These are phyloP conservation scores for Olyra latifolia DNA, from an alignment of 176 grass and related monocot genomes.

Conservation along the genomic window DNA sequence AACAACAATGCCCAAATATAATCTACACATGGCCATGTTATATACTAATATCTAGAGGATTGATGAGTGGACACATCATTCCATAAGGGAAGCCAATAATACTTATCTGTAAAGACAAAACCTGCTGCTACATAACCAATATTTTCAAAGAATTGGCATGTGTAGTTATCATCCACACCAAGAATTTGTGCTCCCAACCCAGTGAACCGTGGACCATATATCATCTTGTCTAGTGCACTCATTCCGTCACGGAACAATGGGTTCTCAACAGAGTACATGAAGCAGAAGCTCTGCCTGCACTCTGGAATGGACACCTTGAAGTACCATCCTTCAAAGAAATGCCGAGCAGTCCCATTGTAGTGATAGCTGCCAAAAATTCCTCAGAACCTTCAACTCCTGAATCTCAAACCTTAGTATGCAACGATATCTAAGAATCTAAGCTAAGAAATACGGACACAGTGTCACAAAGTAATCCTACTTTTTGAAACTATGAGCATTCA, in stretches of 20 bases:
- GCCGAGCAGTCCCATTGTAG: slow-evolving; percentile 64
- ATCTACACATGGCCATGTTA: too few species aligned
- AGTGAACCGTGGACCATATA: slow-evolving; percentile 71
- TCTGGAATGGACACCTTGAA: slow-evolving; percentile 86
- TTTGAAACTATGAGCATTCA: background rate
- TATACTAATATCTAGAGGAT: too few species aligned
- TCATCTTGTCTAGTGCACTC: slow-evolving; percentile 43
- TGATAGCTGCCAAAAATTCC: slow-evolving; percentile 64
- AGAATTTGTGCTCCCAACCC: slow-evolving; percentile 87
- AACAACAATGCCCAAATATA: too few species aligned
- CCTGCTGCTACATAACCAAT: too few species aligned
- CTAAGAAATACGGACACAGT: background rate
- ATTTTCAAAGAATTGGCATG: slow-evolving; percentile 80
- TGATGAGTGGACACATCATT: too few species aligned
- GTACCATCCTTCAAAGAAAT: slow-evolving; percentile 96
- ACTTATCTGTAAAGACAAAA: too few species aligned
- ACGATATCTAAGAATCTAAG: background rate
- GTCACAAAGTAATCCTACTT: background rate
- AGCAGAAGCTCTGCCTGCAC: slow-evolving; percentile 82
- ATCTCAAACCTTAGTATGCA: background rate
- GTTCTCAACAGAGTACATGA: slow-evolving; percentile 96
- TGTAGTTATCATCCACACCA: slow-evolving; percentile 86
- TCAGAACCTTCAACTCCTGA: background rate
- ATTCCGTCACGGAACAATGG: slow-evolving; percentile 78
- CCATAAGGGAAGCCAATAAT: too few species aligned